These are phyloP conservation scores for Mycena leptocephala DNA, from an alignment of 768 basidiomycete genomes.

Conservation along the genomic window DNA sequence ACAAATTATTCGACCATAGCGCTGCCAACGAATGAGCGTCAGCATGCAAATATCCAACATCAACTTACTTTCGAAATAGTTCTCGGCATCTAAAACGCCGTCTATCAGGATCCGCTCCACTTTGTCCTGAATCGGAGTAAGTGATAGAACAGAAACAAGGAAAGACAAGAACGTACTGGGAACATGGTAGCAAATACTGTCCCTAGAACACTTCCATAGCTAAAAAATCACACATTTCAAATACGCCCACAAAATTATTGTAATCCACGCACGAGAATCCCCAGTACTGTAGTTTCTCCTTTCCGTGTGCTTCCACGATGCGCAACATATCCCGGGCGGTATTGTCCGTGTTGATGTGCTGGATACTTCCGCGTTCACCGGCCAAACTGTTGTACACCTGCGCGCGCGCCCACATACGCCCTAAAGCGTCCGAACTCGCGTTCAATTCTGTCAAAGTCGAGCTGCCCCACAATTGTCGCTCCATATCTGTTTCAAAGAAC, in stretches of 20 bases:
- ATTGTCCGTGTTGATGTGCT: conserved; percentile 28
- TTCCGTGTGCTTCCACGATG: conserved; percentile 24
- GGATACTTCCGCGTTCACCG: neutral
- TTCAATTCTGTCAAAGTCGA: neutral
- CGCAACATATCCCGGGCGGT: conserved; percentile 33
- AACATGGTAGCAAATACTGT: neutral
- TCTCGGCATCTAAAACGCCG: conserved; percentile 42
- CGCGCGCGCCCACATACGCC: conserved; percentile 15
- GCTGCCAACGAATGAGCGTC: conserved; percentile 4
- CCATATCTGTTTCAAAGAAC: conserved; percentile 54
- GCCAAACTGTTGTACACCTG: neutral
- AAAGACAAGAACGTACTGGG: neutral
- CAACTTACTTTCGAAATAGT: conserved; percentile 44
- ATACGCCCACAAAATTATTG: neutral
- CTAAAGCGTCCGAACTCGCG: conserved; percentile 4
- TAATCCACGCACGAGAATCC: conserved; percentile 1
- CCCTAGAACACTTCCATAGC: neutral
- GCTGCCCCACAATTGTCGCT: conserved; percentile 36
- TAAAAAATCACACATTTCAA: neutral
- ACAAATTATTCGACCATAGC: conserved; percentile 40
- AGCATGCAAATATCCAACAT: neutral
- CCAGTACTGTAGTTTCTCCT: conserved; percentile 32
- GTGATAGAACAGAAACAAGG: neutral
- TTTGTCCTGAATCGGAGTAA: conserved; percentile 1
- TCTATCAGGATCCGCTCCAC: conserved; percentile 32